A percentile compares a stretch with the other conserved stretches of the same genome.
These are phyloP conservation scores for Podila clonocystis DNA, from an alignment of 192 early-diverging fungal genomes.

Conservation along the genomic window DNA sequence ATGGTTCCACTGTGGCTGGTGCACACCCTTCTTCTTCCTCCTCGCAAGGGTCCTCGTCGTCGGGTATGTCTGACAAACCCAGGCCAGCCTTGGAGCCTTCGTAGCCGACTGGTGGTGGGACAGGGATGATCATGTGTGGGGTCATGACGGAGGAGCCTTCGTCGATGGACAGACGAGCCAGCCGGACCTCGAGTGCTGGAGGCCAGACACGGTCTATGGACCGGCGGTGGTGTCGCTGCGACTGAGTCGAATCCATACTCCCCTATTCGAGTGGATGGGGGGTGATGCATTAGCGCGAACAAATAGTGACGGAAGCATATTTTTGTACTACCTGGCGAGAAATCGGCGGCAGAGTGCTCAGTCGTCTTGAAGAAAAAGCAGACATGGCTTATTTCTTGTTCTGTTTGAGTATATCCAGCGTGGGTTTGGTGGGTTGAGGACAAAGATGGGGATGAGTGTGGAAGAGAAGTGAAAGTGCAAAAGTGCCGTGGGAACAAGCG, in stretches of 20 bases:
- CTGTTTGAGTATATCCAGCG: no score
- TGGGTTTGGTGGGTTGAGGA: no score
- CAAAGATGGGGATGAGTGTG: no score
- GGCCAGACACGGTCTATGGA: constrained; percentile 41
- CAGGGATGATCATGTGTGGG: constrained; percentile 27
- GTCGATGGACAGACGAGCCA: constrained; percentile 36
- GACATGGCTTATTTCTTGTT: no score
- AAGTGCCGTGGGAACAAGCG: no score
- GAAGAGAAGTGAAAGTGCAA: no score
- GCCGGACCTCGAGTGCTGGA: constrained; percentile 36
- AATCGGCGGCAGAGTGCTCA: no score
- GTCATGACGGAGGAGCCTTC: constrained; percentile 2
- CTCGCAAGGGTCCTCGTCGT: not conserved
- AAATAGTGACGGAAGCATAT: no score
- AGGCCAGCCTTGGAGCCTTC: not conserved
- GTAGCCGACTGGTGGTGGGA: constrained; percentile 19
- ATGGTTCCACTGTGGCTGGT: no score
- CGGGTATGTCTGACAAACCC: not conserved
- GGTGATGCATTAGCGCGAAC: not conserved
- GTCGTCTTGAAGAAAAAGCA: no score
- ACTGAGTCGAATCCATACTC: not conserved
- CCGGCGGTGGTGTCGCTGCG: constrained; percentile 32
- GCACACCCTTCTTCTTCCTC: not conserved
- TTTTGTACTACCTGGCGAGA: no score
- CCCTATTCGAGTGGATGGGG: not conserved